phyloP scores from a whole-genome alignment of 2,329 filamentous ascomycete species.

The Scedosporium apiospermum region DNA sequence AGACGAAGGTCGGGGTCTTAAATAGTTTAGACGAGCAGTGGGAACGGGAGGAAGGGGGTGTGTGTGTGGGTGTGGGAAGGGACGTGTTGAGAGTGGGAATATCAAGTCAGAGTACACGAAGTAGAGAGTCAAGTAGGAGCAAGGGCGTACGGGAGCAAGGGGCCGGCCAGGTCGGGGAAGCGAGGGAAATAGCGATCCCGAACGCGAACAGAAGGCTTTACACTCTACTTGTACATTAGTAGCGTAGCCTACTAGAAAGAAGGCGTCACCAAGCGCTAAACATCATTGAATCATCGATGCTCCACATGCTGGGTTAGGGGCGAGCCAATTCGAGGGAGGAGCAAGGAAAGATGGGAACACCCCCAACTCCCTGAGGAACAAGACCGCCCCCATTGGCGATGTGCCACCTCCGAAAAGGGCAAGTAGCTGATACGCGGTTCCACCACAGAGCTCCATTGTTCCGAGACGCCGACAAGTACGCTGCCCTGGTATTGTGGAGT shows the following conservation, averaged over 20 bases:
- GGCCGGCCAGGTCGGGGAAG: neutral
- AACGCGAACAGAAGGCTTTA: neutral
- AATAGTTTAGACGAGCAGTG: neutral
- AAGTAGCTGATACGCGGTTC: neutral
- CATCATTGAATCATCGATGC: neutral
- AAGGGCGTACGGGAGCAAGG: neutral
- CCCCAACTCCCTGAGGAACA: neutral
- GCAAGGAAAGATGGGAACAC: neutral
- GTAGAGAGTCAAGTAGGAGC: neutral
- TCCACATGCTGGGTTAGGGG: no score
- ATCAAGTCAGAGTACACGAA: neutral
- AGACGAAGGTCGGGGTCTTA: neutral
- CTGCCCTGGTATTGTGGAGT: neutral
- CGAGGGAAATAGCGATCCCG: neutral
- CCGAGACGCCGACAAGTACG: neutral
- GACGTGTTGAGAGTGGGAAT: neutral
- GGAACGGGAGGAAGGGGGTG: neutral
- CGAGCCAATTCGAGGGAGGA: no score
- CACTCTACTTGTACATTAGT: neutral
- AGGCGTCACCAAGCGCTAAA: neutral
- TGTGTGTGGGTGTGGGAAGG: neutral
- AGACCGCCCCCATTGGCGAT: neutral
- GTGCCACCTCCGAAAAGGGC: neutral
- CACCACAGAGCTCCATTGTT: neutral
- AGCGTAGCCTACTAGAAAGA: neutral